Evolutionary conservation across 768 basidiomycete species (phyloP), one percentile per base, ranked within the genome.

Genomic region (Trametes punicea): DNA sequence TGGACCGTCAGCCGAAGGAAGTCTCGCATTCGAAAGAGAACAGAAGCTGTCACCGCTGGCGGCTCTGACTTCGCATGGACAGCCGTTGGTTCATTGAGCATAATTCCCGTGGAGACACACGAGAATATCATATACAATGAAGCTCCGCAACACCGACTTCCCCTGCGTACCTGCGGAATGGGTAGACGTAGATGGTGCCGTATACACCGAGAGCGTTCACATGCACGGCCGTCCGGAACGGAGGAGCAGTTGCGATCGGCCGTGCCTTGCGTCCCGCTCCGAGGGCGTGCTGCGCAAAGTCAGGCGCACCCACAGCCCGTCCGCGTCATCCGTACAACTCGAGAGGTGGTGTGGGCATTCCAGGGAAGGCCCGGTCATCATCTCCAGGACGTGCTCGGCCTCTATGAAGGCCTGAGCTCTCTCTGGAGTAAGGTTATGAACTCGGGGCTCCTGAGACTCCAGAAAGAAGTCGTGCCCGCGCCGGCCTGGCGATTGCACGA

Each of bases 191-290:
- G 27, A 29, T 26, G 20, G 48, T 29, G 39, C 25, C 25, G 39
- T 11, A 23, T 33, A 30, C 30, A 18, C 57, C 57, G 51, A 44
- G 34, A 40, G 57, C 23, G 26, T 51, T 53, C 57, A 51, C 51
- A 34, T 40, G 29, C 50, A 53, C 57, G 57, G 57, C 51, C 57
- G 46, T 27, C 48, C 57, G 57, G 57, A 23, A 58, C 57, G 51
- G 51, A 48, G 26, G 20, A 20, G 1, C 13, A 21, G 23, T 26
- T 21, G 40, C 47, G 55, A 56, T 56, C 55, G 55, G 47, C 55
- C 41, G 55, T 49, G 47, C 48, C 25, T 56, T 20, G 31, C 18
- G 21, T 56, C 31, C 55, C 47, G 55, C 55, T 50, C 47, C 55
- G 55, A 50, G 55, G 55, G 55, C 47, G 55, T 48, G 23, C 55